A percentile compares a stretch with the other conserved stretches of the same genome.
Conservation (phyloP, 2,329 filamentous ascomycete species). For the Penicillium sp. region DNA sequence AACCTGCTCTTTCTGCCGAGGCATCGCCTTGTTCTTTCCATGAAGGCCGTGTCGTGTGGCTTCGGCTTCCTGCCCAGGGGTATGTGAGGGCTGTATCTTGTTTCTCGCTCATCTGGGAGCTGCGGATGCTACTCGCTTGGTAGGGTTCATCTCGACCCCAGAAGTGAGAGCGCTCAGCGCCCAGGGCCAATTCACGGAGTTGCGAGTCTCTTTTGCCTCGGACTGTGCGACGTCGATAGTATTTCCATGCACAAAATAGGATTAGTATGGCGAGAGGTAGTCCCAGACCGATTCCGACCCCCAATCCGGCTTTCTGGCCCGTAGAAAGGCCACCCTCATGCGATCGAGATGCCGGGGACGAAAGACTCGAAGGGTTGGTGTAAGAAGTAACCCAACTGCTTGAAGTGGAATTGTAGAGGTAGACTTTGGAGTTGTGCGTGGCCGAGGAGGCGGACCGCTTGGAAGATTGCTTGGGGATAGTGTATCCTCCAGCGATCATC, state of each 20-base stretch:
- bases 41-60: constrained; percentile 18
- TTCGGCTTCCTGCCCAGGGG: constrained; percentile 30
- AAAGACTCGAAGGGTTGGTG: constrained; percentile 41
- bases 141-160: constrained; percentile 40
- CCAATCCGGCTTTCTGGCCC: constrained; percentile 56
- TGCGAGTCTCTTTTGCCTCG: constrained; percentile 52
- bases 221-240: constrained; percentile 48
- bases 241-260: constrained; percentile 50
- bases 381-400: constrained; percentile 59
- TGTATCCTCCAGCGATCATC: constrained; percentile 60
- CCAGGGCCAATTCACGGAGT: constrained; percentile 52
- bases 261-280: constrained; percentile 52
- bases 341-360: constrained; percentile 9
- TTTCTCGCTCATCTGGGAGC: constrained; percentile 27
- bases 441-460: constrained; percentile 36
- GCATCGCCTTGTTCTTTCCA: constrained; percentile 31
- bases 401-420: constrained; percentile 62
- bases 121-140: constrained; percentile 38
- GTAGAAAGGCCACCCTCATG: constrained; percentile 26
- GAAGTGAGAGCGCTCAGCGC: constrained; percentile 49
- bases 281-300: constrained; percentile 64
- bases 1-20: constrained; percentile 42
- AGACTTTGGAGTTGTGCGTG: constrained; percentile 45
- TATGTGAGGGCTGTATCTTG: constrained; percentile 21
- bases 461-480: constrained; percentile 44